Evolutionary conservation across 2,329 filamentous ascomycete genomes (phyloP).

Genomic region (Metarhizium anisopliae): DNA sequence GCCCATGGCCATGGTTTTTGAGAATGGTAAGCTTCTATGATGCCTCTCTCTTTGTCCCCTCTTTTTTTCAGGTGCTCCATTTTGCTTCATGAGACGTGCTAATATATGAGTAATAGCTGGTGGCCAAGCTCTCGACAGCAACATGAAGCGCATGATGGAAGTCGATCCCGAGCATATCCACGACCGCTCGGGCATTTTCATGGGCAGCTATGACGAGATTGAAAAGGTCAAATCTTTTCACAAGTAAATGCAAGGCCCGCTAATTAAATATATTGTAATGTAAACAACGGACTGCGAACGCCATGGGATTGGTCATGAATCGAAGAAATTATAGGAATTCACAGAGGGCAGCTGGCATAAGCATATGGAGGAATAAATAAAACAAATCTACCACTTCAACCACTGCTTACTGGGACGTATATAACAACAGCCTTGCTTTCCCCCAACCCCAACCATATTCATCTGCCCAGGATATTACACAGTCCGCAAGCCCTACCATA

Average conservation of each 20-base stretch:
- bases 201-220: constrained; percentile 90
- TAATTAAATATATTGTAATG: no score
- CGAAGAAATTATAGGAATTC: neutral
- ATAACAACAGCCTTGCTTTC: neutral
- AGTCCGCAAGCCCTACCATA: constrained; percentile 25
- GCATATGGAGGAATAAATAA: neutral
- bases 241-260: constrained; percentile 28
- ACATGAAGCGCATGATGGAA: constrained; percentile 84
- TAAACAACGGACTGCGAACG: no score
- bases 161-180: constrained; percentile 89
- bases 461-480: no score
- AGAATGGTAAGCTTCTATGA: constrained; percentile 67
- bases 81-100: constrained; percentile 9
- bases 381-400: neutral
- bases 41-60: neutral
- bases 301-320: no score
- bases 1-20: constrained; percentile 95
- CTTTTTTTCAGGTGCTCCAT: no score
- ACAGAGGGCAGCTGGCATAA: neutral
- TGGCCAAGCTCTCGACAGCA: constrained; percentile 83
- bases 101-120: constrained; percentile 52
- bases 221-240: constrained; percentile 88
- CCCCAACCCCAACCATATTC: neutral
- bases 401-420: no score
- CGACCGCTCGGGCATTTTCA: constrained; percentile 89